Conservation (phyloP, 768 basidiomycete genomes). For the Pisolithus tinctorius region DNA sequence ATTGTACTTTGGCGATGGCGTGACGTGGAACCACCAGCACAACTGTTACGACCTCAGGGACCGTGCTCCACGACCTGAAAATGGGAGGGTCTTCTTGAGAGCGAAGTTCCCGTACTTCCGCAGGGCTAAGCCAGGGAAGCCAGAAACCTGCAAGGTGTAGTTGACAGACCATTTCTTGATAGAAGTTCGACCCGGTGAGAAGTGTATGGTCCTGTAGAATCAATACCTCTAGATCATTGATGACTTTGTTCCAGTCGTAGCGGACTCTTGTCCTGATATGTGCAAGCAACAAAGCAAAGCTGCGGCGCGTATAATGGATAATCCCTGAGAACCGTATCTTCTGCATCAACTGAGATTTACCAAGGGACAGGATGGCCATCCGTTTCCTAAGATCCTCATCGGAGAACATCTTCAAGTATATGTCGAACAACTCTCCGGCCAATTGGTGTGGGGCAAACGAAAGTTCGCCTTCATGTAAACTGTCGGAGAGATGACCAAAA, state of each 20-base stretch:
- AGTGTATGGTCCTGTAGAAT: slow-evolving; percentile 11
- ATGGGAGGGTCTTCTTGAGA: slow-evolving; percentile 4
- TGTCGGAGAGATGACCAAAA: not conserved
- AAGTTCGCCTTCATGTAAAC: not conserved
- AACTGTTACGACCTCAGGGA: too few relatives aligned
- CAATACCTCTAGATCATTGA: slow-evolving; percentile 27
- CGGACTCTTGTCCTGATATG: slow-evolving; percentile 20
- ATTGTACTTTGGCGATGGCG: too few relatives aligned
- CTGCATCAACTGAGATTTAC: not conserved
- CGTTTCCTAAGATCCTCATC: slow-evolving; percentile 18
- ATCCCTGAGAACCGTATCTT: slow-evolving; percentile 9
- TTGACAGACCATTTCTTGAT: slow-evolving; percentile 44
- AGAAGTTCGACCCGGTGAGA: slow-evolving; percentile 25
- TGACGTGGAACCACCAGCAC: too few relatives aligned
- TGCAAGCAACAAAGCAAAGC: slow-evolving; percentile 40
- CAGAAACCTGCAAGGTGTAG: slow-evolving; percentile 33
- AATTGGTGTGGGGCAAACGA: slow-evolving; percentile 19
- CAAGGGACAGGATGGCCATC: slow-evolving; percentile 4
- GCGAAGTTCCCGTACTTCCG: slow-evolving; percentile 6
- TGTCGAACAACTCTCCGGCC: slow-evolving; percentile 15
- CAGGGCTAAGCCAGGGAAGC: slow-evolving; percentile 10
- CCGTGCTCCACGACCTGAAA: slow-evolving; percentile 25
- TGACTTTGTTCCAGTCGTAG: slow-evolving; percentile 35
- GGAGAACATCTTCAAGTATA: slow-evolving; percentile 25
- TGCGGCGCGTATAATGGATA: slow-evolving; percentile 42